Conservation (phyloP, 192 early-diverging fungal species). For the Linnemannia exigua region DNA sequence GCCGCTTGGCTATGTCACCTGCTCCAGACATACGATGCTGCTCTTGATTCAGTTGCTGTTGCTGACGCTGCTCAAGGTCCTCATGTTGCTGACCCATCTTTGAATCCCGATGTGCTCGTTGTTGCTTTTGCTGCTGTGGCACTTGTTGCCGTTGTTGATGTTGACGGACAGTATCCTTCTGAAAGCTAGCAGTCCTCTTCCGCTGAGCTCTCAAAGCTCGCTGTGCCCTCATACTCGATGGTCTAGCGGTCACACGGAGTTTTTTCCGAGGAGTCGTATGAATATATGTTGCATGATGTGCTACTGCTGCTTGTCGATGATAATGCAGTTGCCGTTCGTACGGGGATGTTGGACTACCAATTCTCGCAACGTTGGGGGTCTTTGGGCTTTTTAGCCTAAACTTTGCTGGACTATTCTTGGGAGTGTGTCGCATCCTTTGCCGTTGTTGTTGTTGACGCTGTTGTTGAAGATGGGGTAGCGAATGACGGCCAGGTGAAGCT, state of each 20-base stretch:
- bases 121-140: neutral
- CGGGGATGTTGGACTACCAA: slow-evolving; percentile 32
- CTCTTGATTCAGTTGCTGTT: neutral
- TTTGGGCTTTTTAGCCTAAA: slow-evolving; percentile 29
- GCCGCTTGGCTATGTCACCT: neutral
- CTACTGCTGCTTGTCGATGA: neutral
- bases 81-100: neutral
- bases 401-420: slow-evolving; percentile 4
- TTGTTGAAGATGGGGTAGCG: neutral
- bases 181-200: slow-evolving; percentile 7
- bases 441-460: neutral
- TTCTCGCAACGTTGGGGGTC: slow-evolving; percentile 1
- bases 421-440: neutral
- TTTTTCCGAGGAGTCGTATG: slow-evolving; percentile 20
- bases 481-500: neutral
- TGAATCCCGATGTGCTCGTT: too few species aligned
- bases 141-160: neutral
- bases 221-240: slow-evolving; percentile 25
- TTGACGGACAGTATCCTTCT: neutral
- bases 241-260: slow-evolving; percentile 35
- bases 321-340: slow-evolving; percentile 30
- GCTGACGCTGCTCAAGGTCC: neutral
- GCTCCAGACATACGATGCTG: neutral
- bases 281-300: too few species aligned
- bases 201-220: slow-evolving; percentile 13